These are phyloP conservation scores for Rhodotorula toruloides DNA, from an alignment of 768 basidiomycete species.

Conservation along the genomic window DNA sequence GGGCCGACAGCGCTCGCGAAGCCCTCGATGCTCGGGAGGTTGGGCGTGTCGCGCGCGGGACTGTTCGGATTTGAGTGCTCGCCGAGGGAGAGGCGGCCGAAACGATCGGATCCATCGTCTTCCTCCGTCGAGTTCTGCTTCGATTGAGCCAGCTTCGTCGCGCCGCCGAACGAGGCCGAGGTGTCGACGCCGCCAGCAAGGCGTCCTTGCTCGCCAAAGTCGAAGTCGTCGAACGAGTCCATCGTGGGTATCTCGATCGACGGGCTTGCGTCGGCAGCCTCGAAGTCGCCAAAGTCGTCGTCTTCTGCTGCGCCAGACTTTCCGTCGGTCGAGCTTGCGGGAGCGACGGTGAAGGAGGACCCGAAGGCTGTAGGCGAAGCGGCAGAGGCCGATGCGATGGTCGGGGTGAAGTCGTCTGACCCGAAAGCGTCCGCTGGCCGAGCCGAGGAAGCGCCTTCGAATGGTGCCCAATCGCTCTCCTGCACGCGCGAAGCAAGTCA, in stretches of 20 bases:
- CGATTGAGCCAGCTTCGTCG: neutral
- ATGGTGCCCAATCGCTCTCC: constrained; percentile 34
- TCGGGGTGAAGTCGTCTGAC: constrained; percentile 30
- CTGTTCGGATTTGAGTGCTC: constrained; percentile 6
- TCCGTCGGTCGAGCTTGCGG: too few species aligned
- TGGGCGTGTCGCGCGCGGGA: neutral
- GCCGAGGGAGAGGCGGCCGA: constrained; percentile 31
- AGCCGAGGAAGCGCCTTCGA: neutral
- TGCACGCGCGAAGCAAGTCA: neutral
- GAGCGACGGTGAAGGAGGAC: too few species aligned
- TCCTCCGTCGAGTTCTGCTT: neutral
- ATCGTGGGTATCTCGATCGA: constrained; percentile 30
- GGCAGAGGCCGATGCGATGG: constrained; percentile 12
- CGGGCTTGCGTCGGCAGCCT: constrained; percentile 1
- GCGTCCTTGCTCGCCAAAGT: constrained; percentile 14
- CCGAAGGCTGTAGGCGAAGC: constrained; percentile 4
- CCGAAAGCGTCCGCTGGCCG: neutral
- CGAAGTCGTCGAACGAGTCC: constrained; percentile 35
- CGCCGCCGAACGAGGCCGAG: constrained; percentile 7
- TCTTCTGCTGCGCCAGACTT: neutral
- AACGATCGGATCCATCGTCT: constrained; percentile 32
- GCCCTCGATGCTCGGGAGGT: constrained; percentile 3
- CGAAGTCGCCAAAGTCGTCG: constrained; percentile 40
- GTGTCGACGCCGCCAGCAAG: neutral
- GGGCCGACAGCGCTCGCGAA: neutral